phyloP scores from a whole-genome alignment of 148 eudicot species.

The Fagopyrum homotropicum region DNA sequence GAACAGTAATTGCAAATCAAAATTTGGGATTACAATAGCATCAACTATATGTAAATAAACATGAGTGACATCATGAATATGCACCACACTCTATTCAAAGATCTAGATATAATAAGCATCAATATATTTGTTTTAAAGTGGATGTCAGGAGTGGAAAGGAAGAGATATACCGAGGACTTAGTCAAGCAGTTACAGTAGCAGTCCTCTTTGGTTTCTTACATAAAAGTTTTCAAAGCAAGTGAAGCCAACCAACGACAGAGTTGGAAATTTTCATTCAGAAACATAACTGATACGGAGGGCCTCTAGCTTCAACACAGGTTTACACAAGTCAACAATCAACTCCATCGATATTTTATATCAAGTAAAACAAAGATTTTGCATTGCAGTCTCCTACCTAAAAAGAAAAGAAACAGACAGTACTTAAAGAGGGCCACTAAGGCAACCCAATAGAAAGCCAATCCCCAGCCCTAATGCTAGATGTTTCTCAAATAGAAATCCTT shows the following conservation, averaged over 20 bases:
- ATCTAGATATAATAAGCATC: neutral
- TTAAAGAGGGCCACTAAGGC: neutral
- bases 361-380: no score
- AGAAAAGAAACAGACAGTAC: neutral
- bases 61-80: neutral
- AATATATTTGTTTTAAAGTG: neutral
- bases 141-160: no score
- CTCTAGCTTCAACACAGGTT: neutral
- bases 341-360: neutral
- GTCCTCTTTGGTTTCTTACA: no score
- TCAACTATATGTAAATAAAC: neutral
- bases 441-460: neutral
- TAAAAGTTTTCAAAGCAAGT: no score
- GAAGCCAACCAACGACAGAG: no score
- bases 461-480: neutral
- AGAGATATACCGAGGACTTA: no score
- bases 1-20: neutral
- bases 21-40: neutral
- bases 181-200: no score
- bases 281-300: neutral
- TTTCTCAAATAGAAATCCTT: neutral
- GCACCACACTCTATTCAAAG: neutral
- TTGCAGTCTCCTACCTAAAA: neutral
- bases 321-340: neutral
- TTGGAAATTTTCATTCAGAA: neutral